Conservation (phyloP, 1,284 basidiomycete genomes). For the Acaromyces ingoldii region DNA sequence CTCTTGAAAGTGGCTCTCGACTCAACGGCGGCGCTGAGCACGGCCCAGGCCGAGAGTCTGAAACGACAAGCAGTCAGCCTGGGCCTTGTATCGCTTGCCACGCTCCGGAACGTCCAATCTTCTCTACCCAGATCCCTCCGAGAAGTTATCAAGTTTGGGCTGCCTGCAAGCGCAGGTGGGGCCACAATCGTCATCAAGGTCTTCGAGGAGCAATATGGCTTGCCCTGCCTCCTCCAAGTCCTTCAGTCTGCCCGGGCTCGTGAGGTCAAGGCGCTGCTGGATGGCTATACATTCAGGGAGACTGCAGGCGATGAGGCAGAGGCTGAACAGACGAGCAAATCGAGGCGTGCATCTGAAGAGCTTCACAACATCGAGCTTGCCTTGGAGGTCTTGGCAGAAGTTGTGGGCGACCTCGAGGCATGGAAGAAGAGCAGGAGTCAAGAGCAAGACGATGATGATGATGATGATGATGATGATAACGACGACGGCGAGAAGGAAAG, state of each 20-base stretch:
- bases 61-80: background rate
- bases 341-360: conserved; percentile 27
- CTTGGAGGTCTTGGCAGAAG: conserved; percentile 40
- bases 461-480: conserved; percentile 15
- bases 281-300: background rate
- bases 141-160: background rate
- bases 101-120: conserved; percentile 1
- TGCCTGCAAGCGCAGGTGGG: conserved; percentile 2
- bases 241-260: background rate
- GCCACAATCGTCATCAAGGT: background rate
- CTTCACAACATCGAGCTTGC: conserved; percentile 33
- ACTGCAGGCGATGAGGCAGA: background rate
- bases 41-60: background rate
- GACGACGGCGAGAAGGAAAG: conserved; percentile 13
- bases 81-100: conserved; percentile 6
- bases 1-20: too few relatives aligned
- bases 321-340: conserved; percentile 11
- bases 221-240: background rate
- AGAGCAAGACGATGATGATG: background rate
- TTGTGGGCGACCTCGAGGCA: conserved; percentile 19
- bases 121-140: conserved; percentile 2
- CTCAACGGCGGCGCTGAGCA: too few relatives aligned
- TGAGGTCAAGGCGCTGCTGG: background rate
- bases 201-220: background rate
- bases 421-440: background rate